Base-by-base conservation (phyloP, 2,329 filamentous ascomycete species). In the Akanthomyces dipterigenus region DNA sequence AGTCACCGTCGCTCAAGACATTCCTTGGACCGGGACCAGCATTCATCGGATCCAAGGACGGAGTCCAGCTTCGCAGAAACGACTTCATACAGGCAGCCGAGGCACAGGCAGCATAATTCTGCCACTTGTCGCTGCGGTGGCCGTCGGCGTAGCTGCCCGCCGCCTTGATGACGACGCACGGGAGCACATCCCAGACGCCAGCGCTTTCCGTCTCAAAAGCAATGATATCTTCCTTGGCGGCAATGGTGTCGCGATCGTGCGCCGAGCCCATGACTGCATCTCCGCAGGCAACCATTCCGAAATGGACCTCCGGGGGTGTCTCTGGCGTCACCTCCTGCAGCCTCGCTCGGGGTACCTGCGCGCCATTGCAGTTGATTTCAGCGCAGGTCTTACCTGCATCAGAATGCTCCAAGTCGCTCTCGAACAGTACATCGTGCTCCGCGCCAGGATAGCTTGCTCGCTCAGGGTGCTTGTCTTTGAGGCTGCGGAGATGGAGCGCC, bases 261-360 rank as follows among this genome's bases (percentile, higher is more conserved):
- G 70, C 73, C 14, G 72, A 72, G 48, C 75, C 77, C 62, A 80
- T 74, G 1, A 80, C 73, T 1, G 67, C 69, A 54, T 79, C 71
- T 16, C 71, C 75, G 1, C 75, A 77, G 4, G 69, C 77, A 2
- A 79, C 70, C 0, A 63, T 57, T 0, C 77, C 77, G 34, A 78
- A 65, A 51, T 76, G 72, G 0, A 78, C 58, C 8, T n/a, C 66
- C 59, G 57, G 72, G 55, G 34, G 61, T n/a, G n/a, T n/a, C n/a
- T n/a, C n/a, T n/a, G n/a, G n/a, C n/a, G n/a, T n/a, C n/a, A n/a
- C n/a, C n/a, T n/a, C n/a, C n/a, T n/a, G n/a, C n/a, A n/a, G n/a
- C n/a, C n/a, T n/a, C n/a, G n/a, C 75, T 67, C 9, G 69, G 72
- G 5, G 68, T 70, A 5, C 69, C 71, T 16, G 77, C 67, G 24